Evolutionary conservation across 441 rosid genomes (phyloP).

Genomic region (Daphne laureola): DNA sequence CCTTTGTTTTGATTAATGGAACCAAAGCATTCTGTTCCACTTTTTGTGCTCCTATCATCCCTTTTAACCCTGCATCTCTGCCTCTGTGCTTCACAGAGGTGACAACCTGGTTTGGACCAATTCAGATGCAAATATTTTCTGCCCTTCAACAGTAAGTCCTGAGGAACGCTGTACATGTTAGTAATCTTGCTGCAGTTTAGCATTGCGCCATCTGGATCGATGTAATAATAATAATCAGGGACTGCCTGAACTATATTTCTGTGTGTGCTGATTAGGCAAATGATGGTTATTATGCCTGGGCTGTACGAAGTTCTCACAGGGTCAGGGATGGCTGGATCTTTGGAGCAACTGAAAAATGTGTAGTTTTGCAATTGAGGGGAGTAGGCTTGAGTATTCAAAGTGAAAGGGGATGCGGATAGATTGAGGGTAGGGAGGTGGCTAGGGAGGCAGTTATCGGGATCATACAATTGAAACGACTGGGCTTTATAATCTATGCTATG

Average conservation of each 20-base stretch:
- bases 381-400: not conserved
- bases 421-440: conserved; percentile 3
- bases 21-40: conserved; percentile 14
- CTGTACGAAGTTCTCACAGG: no score
- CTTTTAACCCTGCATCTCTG: not conserved
- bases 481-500: conserved; percentile 13
- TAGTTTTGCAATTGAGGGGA: not conserved
- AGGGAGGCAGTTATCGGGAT: conserved; percentile 2
- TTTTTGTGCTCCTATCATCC: not conserved
- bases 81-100: not conserved
- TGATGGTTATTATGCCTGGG: not conserved
- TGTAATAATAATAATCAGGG: no score
- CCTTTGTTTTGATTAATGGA: no score
- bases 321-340: no score
- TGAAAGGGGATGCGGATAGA: not conserved
- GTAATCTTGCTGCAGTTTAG: no score
- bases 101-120: conserved; percentile 1
- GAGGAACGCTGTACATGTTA: no score
- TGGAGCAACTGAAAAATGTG: conserved; percentile 2
- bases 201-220: no score
- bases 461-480: not conserved
- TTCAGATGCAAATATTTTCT: not conserved
- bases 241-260: no score
- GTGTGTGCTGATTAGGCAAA: not conserved
- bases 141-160: no score